Evolutionary conservation across 495 filamentous ascomycete species (phyloP).

Genomic region (Xylaria flabelliformis): DNA sequence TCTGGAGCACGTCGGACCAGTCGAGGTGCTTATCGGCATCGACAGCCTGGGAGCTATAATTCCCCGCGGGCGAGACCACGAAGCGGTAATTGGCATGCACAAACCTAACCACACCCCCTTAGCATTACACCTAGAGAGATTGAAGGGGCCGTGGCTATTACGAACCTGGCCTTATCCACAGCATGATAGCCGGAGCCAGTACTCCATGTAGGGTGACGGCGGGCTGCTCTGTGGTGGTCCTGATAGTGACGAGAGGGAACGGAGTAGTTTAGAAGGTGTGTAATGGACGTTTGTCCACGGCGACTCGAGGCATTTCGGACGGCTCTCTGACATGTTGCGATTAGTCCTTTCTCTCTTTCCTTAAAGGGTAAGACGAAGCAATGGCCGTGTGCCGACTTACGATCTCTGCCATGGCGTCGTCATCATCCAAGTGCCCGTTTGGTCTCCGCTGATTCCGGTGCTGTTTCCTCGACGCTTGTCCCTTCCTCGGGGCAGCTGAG

Average conservation of each 20-base stretch:
- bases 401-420: constrained; percentile 85
- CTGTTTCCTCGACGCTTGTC: constrained; percentile 75
- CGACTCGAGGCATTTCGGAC: constrained; percentile 85
- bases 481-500: constrained; percentile 66
- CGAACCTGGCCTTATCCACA: constrained; percentile 82
- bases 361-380: constrained; percentile 28
- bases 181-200: constrained; percentile 91
- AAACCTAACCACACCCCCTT: constrained; percentile 60
- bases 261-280: constrained; percentile 92
- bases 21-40: constrained; percentile 92
- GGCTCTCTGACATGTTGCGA: constrained; percentile 52
- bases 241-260: constrained; percentile 76
- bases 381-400: constrained; percentile 49
- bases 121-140: constrained; percentile 21
- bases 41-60: constrained; percentile 78
- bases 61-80: constrained; percentile 82
- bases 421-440: constrained; percentile 53
- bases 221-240: constrained; percentile 56
- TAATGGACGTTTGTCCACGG: constrained; percentile 94
- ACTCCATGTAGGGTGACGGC: constrained; percentile 79
- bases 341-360: constrained; percentile 1
- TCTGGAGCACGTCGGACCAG: constrained; percentile 89
- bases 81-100: constrained; percentile 98
- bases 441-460: constrained; percentile 66
- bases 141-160: constrained; percentile 9